These are phyloP conservation scores for Lecanosticta acicola DNA, from an alignment of 2,329 filamentous ascomycete species.

Conservation along the genomic window DNA sequence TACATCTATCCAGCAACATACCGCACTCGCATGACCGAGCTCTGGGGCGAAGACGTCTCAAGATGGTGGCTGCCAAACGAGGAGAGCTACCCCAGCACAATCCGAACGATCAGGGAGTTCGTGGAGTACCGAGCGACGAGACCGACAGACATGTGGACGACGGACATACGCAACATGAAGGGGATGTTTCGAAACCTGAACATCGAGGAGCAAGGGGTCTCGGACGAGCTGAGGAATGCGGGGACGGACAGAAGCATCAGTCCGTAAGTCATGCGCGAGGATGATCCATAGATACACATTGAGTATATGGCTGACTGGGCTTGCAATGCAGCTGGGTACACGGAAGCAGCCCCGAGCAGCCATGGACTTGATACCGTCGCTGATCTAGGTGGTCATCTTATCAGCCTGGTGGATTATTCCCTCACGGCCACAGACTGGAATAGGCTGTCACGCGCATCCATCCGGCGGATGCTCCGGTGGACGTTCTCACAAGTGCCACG, in stretches of 20 bases:
- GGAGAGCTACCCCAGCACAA: slow-evolving; percentile 65
- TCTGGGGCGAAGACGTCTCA: slow-evolving; percentile 67
- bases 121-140: slow-evolving; percentile 44
- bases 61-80: slow-evolving; percentile 88
- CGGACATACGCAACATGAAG: slow-evolving; percentile 32
- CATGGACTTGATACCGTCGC: neutral
- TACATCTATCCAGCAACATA: slow-evolving; percentile 76
- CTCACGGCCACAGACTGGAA: no score
- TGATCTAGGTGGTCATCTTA: no score
- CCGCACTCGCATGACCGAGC: slow-evolving; percentile 66
- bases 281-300: neutral
- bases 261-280: slow-evolving; percentile 5
- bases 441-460: neutral
- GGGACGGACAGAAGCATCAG: slow-evolving; percentile 19
- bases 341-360: neutral
- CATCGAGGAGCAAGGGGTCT: slow-evolving; percentile 23
- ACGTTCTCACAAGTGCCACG: no score
- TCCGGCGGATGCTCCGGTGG: neutral
- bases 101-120: slow-evolving; percentile 73
- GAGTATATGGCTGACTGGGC: neutral
- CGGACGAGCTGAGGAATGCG: slow-evolving; percentile 16
- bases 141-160: slow-evolving; percentile 22
- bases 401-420: no score
- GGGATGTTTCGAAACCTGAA: slow-evolving; percentile 37
- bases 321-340: neutral